Evolutionary conservation across 2,329 filamentous ascomycete species (phyloP).

Genomic region (Coniochaeta ligniaria): DNA sequence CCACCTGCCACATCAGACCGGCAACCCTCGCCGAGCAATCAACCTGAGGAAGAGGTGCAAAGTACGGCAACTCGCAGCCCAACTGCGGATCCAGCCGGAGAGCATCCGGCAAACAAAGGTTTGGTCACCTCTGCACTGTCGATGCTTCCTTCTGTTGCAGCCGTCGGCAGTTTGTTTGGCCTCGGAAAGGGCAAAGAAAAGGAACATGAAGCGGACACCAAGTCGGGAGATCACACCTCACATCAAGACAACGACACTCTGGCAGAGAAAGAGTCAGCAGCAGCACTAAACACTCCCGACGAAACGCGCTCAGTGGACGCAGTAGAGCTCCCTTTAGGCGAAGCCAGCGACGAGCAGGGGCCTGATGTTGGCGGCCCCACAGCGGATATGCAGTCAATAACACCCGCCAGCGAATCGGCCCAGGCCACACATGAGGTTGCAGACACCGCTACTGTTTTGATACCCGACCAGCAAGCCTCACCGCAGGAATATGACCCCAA

Average conservation of each 20-base stretch:
- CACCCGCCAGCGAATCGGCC: constrained; percentile 15
- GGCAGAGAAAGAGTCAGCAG: not conserved
- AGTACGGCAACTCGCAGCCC: not conserved
- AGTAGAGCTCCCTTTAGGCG: not conserved
- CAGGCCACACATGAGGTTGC: constrained; percentile 13
- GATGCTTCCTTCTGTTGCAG: constrained; percentile 12
- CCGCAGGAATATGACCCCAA: constrained; percentile 5
- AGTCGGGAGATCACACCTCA: not conserved
- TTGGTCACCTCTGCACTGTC: constrained; percentile 12
- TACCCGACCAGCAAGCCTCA: constrained; percentile 13
- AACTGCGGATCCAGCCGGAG: not conserved
- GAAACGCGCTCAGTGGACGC: not conserved
- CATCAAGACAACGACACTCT: not conserved
- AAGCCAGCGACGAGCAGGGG: too few species aligned
- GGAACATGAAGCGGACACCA: not conserved
- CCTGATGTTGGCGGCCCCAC: constrained; percentile 4
- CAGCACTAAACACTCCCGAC: not conserved
- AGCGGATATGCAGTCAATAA: constrained; percentile 11
- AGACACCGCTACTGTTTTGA: constrained; percentile 17
- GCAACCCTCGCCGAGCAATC: not conserved
- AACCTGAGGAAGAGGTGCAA: not conserved
- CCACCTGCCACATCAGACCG: not conserved
- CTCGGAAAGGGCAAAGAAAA: constrained; percentile 7
- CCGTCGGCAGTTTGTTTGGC: constrained; percentile 15
- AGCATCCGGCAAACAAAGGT: constrained; percentile 1